Conservation (phyloP, 2,329 filamentous ascomycete species). For the Xylariomycetidae sp. region DNA sequence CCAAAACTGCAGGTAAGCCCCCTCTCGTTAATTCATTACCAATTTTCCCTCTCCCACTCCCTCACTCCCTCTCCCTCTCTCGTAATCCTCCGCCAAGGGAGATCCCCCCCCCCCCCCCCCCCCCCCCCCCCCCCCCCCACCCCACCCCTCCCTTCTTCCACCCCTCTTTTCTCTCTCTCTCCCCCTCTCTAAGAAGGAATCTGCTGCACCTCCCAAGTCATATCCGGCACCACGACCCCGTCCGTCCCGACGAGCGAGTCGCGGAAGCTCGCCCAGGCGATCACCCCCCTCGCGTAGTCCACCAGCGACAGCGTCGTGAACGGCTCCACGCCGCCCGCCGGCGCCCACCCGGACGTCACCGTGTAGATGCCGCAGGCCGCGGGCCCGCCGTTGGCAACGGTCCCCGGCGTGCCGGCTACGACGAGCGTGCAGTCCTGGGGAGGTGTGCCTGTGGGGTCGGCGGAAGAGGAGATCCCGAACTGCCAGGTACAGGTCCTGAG, state of each 20-base stretch:
- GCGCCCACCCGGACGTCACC: neutral
- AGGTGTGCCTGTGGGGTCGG: no score
- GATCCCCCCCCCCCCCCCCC: no score
- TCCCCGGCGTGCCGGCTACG: neutral
- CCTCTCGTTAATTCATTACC: no score
- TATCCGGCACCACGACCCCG: neutral
- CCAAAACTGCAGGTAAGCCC: no score
- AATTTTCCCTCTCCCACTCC: no score
- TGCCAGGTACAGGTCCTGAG: neutral
- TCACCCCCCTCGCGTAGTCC: neutral
- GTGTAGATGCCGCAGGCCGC: neutral
- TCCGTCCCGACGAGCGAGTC: neutral
- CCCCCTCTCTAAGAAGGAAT: no score
- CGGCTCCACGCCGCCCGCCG: neutral
- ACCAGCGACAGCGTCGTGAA: neutral
- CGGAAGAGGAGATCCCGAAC: neutral
- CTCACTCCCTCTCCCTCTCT: no score
- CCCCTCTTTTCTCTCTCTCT: no score
- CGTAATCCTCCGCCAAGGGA: no score
- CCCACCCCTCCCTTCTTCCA: no score
- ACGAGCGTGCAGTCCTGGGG: neutral
- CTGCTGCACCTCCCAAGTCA: neutral
- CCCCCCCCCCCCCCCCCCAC: no score
- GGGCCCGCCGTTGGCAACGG: neutral
- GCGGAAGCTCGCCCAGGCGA: neutral